Percentiles rank a stretch among this genome's conserved stretches.
Evolutionary conservation across 352 stramenopile species (phyloP).

Genomic region (Pythium phragmitis): DNA sequence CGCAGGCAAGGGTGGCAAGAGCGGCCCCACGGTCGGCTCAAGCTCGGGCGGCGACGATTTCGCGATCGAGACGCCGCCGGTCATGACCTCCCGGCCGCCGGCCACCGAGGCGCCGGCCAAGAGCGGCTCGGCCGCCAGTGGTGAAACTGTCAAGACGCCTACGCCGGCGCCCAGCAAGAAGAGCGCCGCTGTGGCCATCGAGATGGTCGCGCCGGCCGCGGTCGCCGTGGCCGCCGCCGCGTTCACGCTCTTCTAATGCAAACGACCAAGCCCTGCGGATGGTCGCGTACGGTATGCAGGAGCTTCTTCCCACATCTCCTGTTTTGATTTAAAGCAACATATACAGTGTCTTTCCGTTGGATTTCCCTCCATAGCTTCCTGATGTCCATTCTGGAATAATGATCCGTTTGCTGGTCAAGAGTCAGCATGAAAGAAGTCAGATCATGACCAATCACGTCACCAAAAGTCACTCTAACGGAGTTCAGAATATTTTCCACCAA

Average conservation of each 20-base stretch:
- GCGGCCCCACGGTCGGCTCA: constrained; percentile 6
- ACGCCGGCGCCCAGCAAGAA: constrained; percentile 5
- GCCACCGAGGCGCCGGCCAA: not conserved
- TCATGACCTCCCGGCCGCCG: constrained; percentile 5
- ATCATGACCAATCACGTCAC: constrained; percentile 7
- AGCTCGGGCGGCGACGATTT: constrained; percentile 9
- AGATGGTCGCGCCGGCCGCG: constrained; percentile 16
- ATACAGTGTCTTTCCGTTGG: too few species aligned
- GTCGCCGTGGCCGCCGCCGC: constrained; percentile 10
- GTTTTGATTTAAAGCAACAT: not conserved
- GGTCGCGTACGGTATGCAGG: not conserved
- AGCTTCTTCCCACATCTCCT: not conserved
- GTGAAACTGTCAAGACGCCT: not conserved
- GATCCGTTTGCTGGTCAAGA: not conserved
- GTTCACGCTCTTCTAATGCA: constrained; percentile 19
- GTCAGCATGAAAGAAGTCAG: not conserved
- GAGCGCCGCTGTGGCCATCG: constrained; percentile 12
- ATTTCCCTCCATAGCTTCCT: too few species aligned
- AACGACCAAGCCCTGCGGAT: not conserved
- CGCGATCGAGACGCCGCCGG: constrained; percentile 15
- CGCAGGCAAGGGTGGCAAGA: not conserved
- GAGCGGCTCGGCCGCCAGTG: not conserved
- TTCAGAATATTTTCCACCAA: not conserved
- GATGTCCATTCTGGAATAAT: too few species aligned
- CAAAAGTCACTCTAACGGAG: constrained; percentile 2